Evolutionary conservation across 345 rosid species (phyloP).

Genomic region (Hypericum perforatum): DNA sequence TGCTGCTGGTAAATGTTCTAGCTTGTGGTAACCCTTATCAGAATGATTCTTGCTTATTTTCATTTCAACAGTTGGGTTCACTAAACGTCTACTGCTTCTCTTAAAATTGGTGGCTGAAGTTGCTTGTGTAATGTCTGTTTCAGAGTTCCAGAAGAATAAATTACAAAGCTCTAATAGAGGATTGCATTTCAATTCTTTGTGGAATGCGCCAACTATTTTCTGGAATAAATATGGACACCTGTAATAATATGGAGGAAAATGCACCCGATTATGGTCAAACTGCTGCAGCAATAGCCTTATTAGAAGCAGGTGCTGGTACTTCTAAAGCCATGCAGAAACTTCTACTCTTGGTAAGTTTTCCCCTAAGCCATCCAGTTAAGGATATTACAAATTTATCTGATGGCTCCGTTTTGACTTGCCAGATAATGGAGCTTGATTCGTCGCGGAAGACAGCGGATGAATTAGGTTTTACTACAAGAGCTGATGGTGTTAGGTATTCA

Average conservation of each 20-base stretch:
- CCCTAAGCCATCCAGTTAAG: neutral
- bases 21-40: neutral
- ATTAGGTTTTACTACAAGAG: slow-evolving; percentile 49
- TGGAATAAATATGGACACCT: slow-evolving; percentile 9
- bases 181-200: slow-evolving; percentile 49
- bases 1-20: slow-evolving; percentile 52
- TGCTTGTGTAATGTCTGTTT: slow-evolving; percentile 8
- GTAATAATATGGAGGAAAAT: slow-evolving; percentile 14
- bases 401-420: slow-evolving; percentile 12
- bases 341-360: slow-evolving; percentile 38
- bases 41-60: neutral
- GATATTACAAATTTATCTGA: slow-evolving; percentile 2
- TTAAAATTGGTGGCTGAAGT: neutral
- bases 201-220: slow-evolving; percentile 25
- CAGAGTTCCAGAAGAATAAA: slow-evolving; percentile 71
- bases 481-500: slow-evolving; percentile 67
- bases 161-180: slow-evolving; percentile 56
- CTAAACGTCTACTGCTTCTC: too few species aligned
- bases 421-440: slow-evolving; percentile 79
- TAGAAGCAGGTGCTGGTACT: slow-evolving; percentile 37
- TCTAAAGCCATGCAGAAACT: slow-evolving; percentile 50
- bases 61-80: too few species aligned
- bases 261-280: slow-evolving; percentile 18
- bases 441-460: slow-evolving; percentile 58
- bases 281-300: slow-evolving; percentile 31